These are phyloP conservation scores for Naganishia kalamii DNA, from an alignment of 768 basidiomycete genomes.

Conservation along the genomic window DNA sequence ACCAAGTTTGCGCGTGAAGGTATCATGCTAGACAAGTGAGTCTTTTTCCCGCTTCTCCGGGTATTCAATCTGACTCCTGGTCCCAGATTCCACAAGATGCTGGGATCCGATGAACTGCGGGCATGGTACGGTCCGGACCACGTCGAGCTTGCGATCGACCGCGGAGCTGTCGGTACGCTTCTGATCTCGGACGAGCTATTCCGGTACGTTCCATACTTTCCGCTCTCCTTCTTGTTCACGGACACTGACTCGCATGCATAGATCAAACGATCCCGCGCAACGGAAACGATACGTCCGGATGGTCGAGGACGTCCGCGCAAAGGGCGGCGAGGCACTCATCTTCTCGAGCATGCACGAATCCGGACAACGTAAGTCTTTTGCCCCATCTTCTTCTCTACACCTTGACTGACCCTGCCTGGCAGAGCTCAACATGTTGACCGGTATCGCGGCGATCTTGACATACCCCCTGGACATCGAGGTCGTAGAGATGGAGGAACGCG, in stretches of 20 bases:
- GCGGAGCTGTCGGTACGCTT: slow-evolving; percentile 88
- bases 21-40: slow-evolving; percentile 75
- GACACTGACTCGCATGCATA: slow-evolving; percentile 40
- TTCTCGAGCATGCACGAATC: slow-evolving; percentile 99
- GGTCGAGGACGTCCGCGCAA: slow-evolving; percentile 79
- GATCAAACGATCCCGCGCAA: slow-evolving; percentile 68
- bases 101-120: slow-evolving; percentile 84
- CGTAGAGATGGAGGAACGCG: slow-evolving; percentile 84
- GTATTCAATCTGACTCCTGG: background rate
- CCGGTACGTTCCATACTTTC: slow-evolving; percentile 53
- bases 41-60: background rate
- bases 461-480: slow-evolving; percentile 94
- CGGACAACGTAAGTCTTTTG: slow-evolving; percentile 71
- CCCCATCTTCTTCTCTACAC: background rate
- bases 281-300: slow-evolving; percentile 79
- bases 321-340: slow-evolving; percentile 87
- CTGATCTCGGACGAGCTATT: slow-evolving; percentile 93
- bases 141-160: slow-evolving; percentile 79
- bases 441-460: slow-evolving; percentile 88
- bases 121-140: slow-evolving; percentile 99
- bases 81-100: slow-evolving; percentile 91
- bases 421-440: slow-evolving; percentile 95
- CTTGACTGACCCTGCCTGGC: slow-evolving; percentile 22
- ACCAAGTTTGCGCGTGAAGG: slow-evolving; percentile 96
- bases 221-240: background rate